Evolutionary conservation across 768 basidiomycete species (phyloP).

Genomic region (Psilocybe cyanescens): DNA sequence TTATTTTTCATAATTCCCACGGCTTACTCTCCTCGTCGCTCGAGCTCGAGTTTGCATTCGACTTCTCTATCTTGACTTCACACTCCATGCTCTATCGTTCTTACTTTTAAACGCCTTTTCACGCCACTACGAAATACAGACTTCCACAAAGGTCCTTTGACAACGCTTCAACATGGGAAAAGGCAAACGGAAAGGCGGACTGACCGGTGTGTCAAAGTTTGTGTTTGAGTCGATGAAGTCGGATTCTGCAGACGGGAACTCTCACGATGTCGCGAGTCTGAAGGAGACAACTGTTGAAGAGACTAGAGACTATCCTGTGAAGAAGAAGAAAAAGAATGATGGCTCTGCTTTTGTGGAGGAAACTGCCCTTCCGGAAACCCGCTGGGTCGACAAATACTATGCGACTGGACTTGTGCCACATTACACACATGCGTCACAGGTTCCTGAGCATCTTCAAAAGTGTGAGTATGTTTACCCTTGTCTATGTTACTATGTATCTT

Average conservation of each 20-base stretch:
- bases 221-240: slow-evolving; percentile 40
- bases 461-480: slow-evolving; percentile 53
- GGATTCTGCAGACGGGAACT: slow-evolving; percentile 3
- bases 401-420: slow-evolving; percentile 75
- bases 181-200: slow-evolving; percentile 44
- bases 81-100: no score
- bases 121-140: no score
- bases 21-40: no score
- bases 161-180: slow-evolving; percentile 24
- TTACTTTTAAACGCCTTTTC: no score
- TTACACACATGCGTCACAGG: slow-evolving; percentile 65
- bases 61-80: no score
- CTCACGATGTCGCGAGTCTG: not conserved
- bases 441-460: slow-evolving; percentile 81
- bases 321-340: slow-evolving; percentile 36
- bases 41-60: no score
- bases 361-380: slow-evolving; percentile 21
- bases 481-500: not conserved
- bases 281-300: not conserved
- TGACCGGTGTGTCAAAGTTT: slow-evolving; percentile 50
- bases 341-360: slow-evolving; percentile 18
- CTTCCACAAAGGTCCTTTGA: not conserved
- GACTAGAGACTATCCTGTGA: slow-evolving; percentile 31
- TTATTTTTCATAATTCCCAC: no score
- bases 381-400: slow-evolving; percentile 55